These are phyloP conservation scores for Fragaria iinumae DNA, from an alignment of 306 rosid species.

Conservation along the genomic window DNA sequence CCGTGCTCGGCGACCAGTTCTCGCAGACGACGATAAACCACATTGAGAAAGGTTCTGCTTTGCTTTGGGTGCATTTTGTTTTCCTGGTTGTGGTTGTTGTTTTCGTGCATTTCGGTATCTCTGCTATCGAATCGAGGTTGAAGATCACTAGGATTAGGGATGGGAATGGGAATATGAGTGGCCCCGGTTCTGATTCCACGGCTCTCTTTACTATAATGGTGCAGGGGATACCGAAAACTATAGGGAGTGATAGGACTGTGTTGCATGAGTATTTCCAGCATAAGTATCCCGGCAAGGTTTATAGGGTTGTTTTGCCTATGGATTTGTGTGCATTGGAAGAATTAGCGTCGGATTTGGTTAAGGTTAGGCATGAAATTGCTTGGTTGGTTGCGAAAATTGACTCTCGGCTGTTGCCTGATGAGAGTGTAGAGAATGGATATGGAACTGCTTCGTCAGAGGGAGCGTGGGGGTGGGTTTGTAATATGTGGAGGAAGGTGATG, in stretches of 20 bases:
- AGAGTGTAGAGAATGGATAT: constrained; percentile 30
- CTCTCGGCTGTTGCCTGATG: constrained; percentile 63
- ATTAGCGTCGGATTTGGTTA: constrained; percentile 63
- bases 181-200: constrained; percentile 61
- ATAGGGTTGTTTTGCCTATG: constrained; percentile 71
- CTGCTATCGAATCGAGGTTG: constrained; percentile 59
- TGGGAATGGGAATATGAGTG: constrained; percentile 78
- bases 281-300: constrained; percentile 91
- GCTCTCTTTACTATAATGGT: constrained; percentile 91
- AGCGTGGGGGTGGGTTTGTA: constrained; percentile 31
- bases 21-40: constrained; percentile 79
- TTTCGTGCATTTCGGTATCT: constrained; percentile 72
- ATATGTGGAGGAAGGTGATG: constrained; percentile 40
- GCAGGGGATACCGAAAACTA: constrained; percentile 79
- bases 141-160: constrained; percentile 85
- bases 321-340: constrained; percentile 96
- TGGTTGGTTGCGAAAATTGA: constrained; percentile 78
- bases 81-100: constrained; percentile 58
- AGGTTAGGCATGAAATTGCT: constrained; percentile 69
- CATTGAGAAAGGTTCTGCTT: constrained; percentile 70
- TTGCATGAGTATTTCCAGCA: constrained; percentile 78
- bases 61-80: constrained; percentile 89
- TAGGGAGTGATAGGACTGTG: constrained; percentile 60
- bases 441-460: constrained; percentile 26
- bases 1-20: constrained; percentile 63